A percentile compares a stretch with the other conserved stretches of the same genome.
These are phyloP conservation scores for Cystobasidium sp. DNA, from an alignment of 1,284 basidiomycete species.

Conservation along the genomic window DNA sequence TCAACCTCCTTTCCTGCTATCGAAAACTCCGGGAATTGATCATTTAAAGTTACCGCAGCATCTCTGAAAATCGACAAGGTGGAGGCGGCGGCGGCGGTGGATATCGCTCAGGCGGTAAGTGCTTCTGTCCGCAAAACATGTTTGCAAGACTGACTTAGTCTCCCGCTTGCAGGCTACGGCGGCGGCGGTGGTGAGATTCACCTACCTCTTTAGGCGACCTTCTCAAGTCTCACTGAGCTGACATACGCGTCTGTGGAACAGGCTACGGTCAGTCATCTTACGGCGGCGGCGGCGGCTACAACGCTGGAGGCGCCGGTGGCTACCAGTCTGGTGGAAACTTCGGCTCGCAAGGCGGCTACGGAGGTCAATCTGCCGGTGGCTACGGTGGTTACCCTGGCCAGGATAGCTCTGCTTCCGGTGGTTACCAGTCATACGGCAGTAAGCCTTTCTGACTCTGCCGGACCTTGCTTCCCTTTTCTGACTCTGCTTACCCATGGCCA, in stretches of 20 bases:
- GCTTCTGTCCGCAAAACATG: not conserved
- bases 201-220: not conserved
- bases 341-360: not conserved
- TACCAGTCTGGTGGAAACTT: slow-evolving; percentile 6
- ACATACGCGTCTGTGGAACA: not conserved
- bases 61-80: slow-evolving; percentile 43
- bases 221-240: not conserved
- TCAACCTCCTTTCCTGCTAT: not conserved
- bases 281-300: slow-evolving; percentile 20
- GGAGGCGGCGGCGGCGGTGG: slow-evolving; percentile 48
- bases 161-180: slow-evolving; percentile 1
- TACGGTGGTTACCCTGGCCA: slow-evolving; percentile 24
- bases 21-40: slow-evolving; percentile 8
- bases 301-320: slow-evolving; percentile 1
- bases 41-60: slow-evolving; percentile 39
- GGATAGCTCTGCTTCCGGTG: slow-evolving; percentile 8
- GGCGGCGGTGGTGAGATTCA: slow-evolving; percentile 2
- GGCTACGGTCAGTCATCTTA: slow-evolving; percentile 1
- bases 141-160: not conserved
- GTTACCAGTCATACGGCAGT: slow-evolving; percentile 29
- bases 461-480: not conserved
- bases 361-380: slow-evolving; percentile 13
- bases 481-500: not conserved
- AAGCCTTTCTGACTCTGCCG: not conserved
- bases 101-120: slow-evolving; percentile 14